Evolutionary conservation across 2,329 filamentous ascomycete genomes (phyloP).

Genomic region (Penicillium sp.): DNA sequence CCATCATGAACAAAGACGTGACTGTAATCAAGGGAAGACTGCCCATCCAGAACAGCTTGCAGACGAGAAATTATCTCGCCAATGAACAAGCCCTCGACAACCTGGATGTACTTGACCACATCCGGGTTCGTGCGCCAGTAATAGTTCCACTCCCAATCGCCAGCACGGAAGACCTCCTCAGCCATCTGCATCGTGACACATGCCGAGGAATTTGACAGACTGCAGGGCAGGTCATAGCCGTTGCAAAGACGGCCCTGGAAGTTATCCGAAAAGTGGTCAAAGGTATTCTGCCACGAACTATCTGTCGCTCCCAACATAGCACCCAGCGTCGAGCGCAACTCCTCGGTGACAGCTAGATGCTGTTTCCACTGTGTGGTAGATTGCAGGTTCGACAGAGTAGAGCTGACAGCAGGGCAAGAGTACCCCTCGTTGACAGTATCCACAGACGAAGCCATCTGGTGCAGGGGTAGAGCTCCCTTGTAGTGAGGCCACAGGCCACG

Average conservation of each 20-base stretch:
- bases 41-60: constrained; percentile 27
- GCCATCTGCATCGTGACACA: constrained; percentile 37
- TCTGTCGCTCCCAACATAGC: constrained; percentile 33
- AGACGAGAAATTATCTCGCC: constrained; percentile 35
- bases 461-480: constrained; percentile 33
- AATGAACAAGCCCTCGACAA: constrained; percentile 40
- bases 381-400: constrained; percentile 26
- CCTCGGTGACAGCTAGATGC: constrained; percentile 33
- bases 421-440: constrained; percentile 40
- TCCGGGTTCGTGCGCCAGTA: constrained; percentile 39
- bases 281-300: constrained; percentile 34
- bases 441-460: constrained; percentile 37
- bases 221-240: constrained; percentile 39
- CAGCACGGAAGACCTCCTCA: constrained; percentile 40
- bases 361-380: constrained; percentile 36
- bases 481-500: constrained; percentile 39
- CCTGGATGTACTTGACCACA: constrained; percentile 37
- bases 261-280: constrained; percentile 43
- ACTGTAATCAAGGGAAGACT: constrained; percentile 29
- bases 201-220: constrained; percentile 21
- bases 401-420: constrained; percentile 29
- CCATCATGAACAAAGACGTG: constrained; percentile 42
- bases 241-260: constrained; percentile 44
- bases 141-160: constrained; percentile 45
- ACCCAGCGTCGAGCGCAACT: constrained; percentile 30